Evolutionary conservation across 257 asterid species (phyloP).

Genomic region (Lavandula angustifolia): DNA sequence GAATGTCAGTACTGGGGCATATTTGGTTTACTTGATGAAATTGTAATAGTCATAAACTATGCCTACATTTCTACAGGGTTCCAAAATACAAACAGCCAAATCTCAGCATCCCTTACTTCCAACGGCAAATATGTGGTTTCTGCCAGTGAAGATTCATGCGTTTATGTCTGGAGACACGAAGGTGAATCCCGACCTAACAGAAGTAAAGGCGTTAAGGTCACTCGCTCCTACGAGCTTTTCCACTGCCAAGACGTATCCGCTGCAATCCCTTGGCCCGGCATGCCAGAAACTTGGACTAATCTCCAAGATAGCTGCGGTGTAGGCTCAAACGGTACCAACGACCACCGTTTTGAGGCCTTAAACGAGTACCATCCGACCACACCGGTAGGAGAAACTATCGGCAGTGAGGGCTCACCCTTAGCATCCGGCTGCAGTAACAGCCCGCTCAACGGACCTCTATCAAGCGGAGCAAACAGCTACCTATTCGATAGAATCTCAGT

Average conservation of each 20-base stretch:
- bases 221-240: conserved; percentile 79
- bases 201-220: conserved; percentile 69
- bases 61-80: conserved; percentile 59
- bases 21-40: conserved; percentile 3
- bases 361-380: conserved; percentile 61
- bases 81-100: conserved; percentile 86
- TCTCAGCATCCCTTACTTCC: conserved; percentile 83
- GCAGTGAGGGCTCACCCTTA: conserved; percentile 49
- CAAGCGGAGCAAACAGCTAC: conserved; percentile 60
- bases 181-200: conserved; percentile 76
- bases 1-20: background rate
- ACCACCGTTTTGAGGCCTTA: conserved; percentile 47
- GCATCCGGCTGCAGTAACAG: conserved; percentile 57
- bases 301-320: conserved; percentile 42
- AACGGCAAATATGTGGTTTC: conserved; percentile 80
- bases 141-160: conserved; percentile 94
- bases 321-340: conserved; percentile 41
- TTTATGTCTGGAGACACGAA: conserved; percentile 95
- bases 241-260: conserved; percentile 90
- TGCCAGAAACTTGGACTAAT: conserved; percentile 46
- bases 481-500: conserved; percentile 76
- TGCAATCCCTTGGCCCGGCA: conserved; percentile 97
- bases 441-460: conserved; percentile 58
- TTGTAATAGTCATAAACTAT: conserved; percentile 17
- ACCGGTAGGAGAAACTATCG: conserved; percentile 58